A percentile compares a stretch with the other conserved stretches of the same genome.
Conservation (phyloP, 345 rosid species). For the Populus nigra region DNA sequence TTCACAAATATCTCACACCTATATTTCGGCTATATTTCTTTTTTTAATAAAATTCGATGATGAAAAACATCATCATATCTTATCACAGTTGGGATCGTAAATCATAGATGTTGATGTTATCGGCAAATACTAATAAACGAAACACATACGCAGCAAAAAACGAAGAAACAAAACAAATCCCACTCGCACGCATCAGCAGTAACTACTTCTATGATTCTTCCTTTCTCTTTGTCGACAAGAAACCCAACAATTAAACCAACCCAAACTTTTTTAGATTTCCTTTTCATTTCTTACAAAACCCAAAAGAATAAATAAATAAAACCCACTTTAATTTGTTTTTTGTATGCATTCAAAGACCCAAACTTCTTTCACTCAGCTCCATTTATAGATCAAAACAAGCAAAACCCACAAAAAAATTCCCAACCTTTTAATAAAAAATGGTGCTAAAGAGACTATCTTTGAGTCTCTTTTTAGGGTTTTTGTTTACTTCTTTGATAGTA, state of each 20-base stretch:
- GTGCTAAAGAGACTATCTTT: conserved; percentile 9
- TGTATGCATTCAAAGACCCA: neutral
- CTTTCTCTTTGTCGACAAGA: neutral
- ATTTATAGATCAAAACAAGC: conserved; percentile 14
- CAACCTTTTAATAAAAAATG: conserved; percentile 1
- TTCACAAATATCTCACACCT: too few relatives aligned
- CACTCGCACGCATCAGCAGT: neutral
- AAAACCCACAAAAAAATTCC: conserved; percentile 3
- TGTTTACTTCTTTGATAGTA: conserved; percentile 25
- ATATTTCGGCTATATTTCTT: neutral
- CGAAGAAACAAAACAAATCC: too few relatives aligned
- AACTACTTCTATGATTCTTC: neutral
- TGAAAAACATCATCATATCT: neutral
- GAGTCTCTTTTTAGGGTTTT: conserved; percentile 32
- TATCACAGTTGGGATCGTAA: neutral
- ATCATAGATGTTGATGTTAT: neutral
- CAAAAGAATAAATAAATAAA: too few relatives aligned
- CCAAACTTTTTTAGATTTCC: neutral
- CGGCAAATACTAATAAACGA: neutral
- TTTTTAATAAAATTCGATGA: too few relatives aligned
- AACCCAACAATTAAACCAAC: neutral
- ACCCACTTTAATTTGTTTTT: neutral
- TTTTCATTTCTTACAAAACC: neutral
- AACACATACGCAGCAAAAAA: neutral
- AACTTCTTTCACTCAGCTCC: neutral